Conservation (phyloP, 2,329 filamentous ascomycete genomes). For the Stachybotrys chartarum region DNA sequence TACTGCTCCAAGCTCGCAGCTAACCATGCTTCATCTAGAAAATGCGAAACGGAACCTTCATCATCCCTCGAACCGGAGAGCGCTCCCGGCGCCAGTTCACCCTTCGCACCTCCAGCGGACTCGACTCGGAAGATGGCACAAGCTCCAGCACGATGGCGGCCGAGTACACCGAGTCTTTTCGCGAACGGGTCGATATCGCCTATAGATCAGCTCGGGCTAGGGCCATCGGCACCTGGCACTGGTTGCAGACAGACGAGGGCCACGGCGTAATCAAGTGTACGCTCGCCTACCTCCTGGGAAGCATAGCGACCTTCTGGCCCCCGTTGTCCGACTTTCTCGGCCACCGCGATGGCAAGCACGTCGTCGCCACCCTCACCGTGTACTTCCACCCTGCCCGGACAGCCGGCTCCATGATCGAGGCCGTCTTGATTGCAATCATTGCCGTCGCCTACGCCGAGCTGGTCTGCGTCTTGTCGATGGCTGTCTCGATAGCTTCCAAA, state of each 20-base stretch:
- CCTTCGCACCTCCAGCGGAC: conserved; percentile 47
- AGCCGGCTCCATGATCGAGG: conserved; percentile 84
- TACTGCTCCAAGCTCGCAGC: background rate
- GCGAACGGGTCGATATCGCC: conserved; percentile 25
- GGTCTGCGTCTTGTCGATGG: conserved; percentile 79
- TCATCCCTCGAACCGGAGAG: conserved; percentile 80
- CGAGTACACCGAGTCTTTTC: conserved; percentile 18
- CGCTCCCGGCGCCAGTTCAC: conserved; percentile 75
- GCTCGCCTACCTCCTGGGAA: conserved; percentile 79
- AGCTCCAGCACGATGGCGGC: conserved; percentile 10
- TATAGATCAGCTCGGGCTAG: conserved; percentile 26
- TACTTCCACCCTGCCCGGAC: conserved; percentile 91
- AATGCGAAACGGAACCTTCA: conserved; percentile 78
- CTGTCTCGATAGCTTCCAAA: conserved; percentile 73
- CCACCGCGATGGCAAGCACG: conserved; percentile 83
- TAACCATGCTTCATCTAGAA: conserved; percentile 37
- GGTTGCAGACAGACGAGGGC: conserved; percentile 65
- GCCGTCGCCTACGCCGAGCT: conserved; percentile 67
- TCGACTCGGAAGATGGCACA: conserved; percentile 12
- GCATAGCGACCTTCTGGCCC: conserved; percentile 76
- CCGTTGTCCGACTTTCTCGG: conserved; percentile 68
- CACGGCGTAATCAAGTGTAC: conserved; percentile 85
- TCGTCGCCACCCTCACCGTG: conserved; percentile 87
- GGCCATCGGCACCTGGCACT: conserved; percentile 41
- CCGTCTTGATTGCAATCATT: conserved; percentile 65